These are phyloP conservation scores for Sisymbrium irio DNA, from an alignment of 345 rosid species.

Conservation along the genomic window DNA sequence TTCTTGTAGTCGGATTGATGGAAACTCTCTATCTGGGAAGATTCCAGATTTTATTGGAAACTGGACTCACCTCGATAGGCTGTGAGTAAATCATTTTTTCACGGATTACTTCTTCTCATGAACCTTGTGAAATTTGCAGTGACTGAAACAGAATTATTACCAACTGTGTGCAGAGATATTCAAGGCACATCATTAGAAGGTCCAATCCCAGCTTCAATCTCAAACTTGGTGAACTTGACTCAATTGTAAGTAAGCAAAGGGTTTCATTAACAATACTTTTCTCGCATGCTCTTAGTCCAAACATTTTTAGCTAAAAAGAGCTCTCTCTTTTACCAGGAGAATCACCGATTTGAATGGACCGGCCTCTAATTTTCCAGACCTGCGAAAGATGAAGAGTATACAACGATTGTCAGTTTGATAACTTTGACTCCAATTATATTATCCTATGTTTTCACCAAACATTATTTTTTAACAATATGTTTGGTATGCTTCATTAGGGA, in stretches of 20 bases:
- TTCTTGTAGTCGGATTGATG: slow-evolving; percentile 74
- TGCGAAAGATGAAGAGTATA: slow-evolving; percentile 30
- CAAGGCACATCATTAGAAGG: slow-evolving; percentile 89
- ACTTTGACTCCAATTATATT: not conserved
- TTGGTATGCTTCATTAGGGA: slow-evolving; percentile 40
- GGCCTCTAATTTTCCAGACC: slow-evolving; percentile 49
- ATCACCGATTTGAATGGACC: slow-evolving; percentile 64
- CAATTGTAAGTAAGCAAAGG: slow-evolving; percentile 50
- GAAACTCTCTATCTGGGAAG: slow-evolving; percentile 63
- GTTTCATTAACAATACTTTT: not conserved
- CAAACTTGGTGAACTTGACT: slow-evolving; percentile 46
- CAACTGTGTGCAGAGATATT: slow-evolving; percentile 48
- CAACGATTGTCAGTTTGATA: slow-evolving; percentile 47
- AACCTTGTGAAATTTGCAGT: not conserved
- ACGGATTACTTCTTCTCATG: not conserved
- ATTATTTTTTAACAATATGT: not conserved
- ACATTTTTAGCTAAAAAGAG: not conserved
- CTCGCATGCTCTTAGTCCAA: not conserved
- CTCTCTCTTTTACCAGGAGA: slow-evolving; percentile 47
- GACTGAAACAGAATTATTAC: not conserved
- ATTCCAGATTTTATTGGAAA: slow-evolving; percentile 79
- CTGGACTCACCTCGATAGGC: slow-evolving; percentile 57
- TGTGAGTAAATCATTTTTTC: slow-evolving; percentile 47
- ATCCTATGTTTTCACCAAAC: not conserved
- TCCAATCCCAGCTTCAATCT: slow-evolving; percentile 70